Conservation (phyloP, 106 monocot species). For the Dioscorea zingiberensis region DNA sequence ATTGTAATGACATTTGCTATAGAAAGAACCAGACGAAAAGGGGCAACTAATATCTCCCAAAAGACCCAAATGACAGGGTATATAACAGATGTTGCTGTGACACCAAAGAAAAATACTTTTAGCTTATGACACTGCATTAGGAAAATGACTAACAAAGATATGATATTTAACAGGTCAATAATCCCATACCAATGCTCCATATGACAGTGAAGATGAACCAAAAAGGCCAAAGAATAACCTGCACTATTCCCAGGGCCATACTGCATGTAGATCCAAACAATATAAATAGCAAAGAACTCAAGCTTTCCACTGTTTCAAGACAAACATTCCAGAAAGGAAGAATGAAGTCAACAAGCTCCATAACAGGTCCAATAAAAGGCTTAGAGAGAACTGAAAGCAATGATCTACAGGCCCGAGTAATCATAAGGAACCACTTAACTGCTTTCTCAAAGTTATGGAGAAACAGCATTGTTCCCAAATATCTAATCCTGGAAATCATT, state of each 20-base stretch:
- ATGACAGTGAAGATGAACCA: conserved; percentile 40
- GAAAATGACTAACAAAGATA: conserved; percentile 7
- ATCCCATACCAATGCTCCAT: conserved; percentile 60
- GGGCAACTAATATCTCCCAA: conserved; percentile 55
- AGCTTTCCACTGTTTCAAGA: conserved; percentile 38
- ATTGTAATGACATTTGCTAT: conserved; percentile 30
- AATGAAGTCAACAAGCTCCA: conserved; percentile 54
- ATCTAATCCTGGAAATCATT: conserved; percentile 88
- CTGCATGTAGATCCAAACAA: conserved; percentile 47
- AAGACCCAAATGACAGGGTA: conserved; percentile 63
- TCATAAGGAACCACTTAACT: conserved; percentile 69
- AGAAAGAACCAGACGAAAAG: conserved; percentile 48
- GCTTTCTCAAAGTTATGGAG: conserved; percentile 92
- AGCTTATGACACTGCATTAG: conserved; percentile 2
- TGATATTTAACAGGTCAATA: neutral
- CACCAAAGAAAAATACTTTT: conserved; percentile 3
- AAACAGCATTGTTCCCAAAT: conserved; percentile 94
- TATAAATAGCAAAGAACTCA: conserved; percentile 43
- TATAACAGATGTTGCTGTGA: conserved; percentile 54
- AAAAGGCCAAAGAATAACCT: conserved; percentile 77
- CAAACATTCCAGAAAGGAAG: conserved; percentile 62
- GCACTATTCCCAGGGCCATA: conserved; percentile 22
- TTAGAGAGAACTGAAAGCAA: conserved; percentile 49
- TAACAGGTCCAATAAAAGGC: conserved; percentile 63
- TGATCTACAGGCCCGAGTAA: conserved; percentile 44